Conservation (phyloP, 148 eudicot species). For the Drosera capensis region DNA sequence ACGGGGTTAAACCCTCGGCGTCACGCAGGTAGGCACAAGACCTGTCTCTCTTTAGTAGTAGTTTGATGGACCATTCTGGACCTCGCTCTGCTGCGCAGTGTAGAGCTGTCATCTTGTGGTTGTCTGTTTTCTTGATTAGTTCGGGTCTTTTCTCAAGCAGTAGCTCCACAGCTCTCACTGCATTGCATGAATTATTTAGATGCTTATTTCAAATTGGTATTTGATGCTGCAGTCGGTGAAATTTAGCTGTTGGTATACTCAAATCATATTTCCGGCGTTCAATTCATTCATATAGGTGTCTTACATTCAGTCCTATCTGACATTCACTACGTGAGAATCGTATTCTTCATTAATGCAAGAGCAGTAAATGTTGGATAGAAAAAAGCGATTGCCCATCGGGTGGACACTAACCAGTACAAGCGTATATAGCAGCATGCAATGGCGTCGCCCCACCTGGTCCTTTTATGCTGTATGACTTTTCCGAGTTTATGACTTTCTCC, state of each 20-base stretch:
- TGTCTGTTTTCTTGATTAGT: constrained; percentile 19
- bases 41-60: constrained; percentile 14
- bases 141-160: constrained; percentile 25
- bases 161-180: constrained; percentile 21
- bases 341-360: neutral
- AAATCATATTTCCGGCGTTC: too few species aligned
- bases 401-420: constrained; percentile 18
- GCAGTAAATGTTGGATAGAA: neutral
- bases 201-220: neutral
- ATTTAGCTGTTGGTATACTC: too few species aligned
- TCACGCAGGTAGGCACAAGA: constrained; percentile 26
- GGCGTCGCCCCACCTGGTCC: constrained; percentile 28
- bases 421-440: constrained; percentile 20
- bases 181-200: neutral
- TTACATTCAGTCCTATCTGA: too few species aligned
- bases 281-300: too few species aligned
- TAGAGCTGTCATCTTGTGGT: constrained; percentile 21
- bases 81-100: constrained; percentile 32
- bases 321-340: too few species aligned
- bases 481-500: constrained; percentile 12
- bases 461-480: constrained; percentile 9
- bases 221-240: too few species aligned
- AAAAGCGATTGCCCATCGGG: neutral
- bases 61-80: constrained; percentile 16
- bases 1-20: constrained; percentile 22